Evolutionary conservation across 768 basidiomycete genomes (phyloP), one percentile per base, ranked within the genome.

Genomic region (Ramaria sp.): DNA sequence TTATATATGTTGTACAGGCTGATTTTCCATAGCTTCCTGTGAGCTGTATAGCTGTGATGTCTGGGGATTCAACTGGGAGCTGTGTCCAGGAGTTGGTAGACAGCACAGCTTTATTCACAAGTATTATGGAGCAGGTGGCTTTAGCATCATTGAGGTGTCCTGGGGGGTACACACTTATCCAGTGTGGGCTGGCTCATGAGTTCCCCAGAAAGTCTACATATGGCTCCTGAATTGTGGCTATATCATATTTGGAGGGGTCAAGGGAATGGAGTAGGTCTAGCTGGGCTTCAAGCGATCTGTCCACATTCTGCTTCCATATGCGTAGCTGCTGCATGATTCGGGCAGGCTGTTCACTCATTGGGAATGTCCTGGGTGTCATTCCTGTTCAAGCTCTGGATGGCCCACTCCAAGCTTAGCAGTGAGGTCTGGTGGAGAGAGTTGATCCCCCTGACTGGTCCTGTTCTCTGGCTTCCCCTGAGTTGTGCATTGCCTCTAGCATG

Each of bases 211-310:
- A 4, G 41, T 58, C 37, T 13, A 58, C 9, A 5, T n/a, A 56
- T 24, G 51, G 57, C 22, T 58, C 57, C 38, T 58, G 57, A 1
- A 58, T 37, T 17, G 52, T 30, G 3, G 57, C 50, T n/a, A 58
- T 55, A 31, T 58, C 57, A 4, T 31, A 55, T 22, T 56, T 53
- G 5, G 3, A 13, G 11, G 53, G 57, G n/a, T 17, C 15, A 24
- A 42, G 12, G 3, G 31, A 33, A 22, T 58, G 58, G 12, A 58
- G 15, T 9, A 47, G 45, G 45, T 47, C 45, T 9, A 47, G 22
- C 19, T 47, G 45, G 9, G 45, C 45, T 9, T 47, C 19, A 10
- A 30, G 27, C 6, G 45, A 49, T 4, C 12, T 34, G 54, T 49
- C 33, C 9, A 41, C n/a, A 20, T 56, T 56, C 22, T 56, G 54